Percentiles rank a stretch among this genome's conserved stretches.
These are phyloP conservation scores for Suhomyces tanzawaensis DNA, from an alignment of 805 yeast species.

Conservation along the genomic window DNA sequence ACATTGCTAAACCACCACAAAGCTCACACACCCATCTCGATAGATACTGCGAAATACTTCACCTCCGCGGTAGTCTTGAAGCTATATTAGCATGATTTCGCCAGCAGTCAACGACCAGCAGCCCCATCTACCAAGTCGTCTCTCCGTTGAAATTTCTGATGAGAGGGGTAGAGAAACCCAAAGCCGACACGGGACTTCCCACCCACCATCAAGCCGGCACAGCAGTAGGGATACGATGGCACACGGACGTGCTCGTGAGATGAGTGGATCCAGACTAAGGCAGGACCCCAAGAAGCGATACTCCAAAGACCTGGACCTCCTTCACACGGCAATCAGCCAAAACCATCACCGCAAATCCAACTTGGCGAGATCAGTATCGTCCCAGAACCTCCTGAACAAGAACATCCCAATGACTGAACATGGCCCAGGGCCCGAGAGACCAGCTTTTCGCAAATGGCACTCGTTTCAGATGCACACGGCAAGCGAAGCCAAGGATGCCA, in stretches of 20 bases:
- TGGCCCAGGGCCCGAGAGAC: slow-evolving; percentile 8
- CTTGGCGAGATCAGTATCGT: slow-evolving; percentile 10
- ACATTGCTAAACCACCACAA: no score
- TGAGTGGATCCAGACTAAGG: not conserved
- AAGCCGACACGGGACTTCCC: not conserved
- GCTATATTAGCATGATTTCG: no score
- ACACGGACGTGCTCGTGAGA: not conserved
- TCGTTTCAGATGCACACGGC: slow-evolving; percentile 4
- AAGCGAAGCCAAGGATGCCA: not conserved
- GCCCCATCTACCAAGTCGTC: slow-evolving; percentile 2
- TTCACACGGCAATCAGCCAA: slow-evolving; percentile 13
- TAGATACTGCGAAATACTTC: no score
- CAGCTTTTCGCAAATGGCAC: slow-evolving; percentile 13
- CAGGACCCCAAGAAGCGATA: slow-evolving; percentile 1
- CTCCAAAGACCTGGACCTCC: slow-evolving; percentile 8
- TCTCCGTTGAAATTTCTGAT: not conserved
- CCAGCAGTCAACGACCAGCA: not conserved
- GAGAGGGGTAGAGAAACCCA: not conserved
- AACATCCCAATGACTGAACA: slow-evolving; percentile 11
- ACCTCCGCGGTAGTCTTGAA: no score
- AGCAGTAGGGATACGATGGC: not conserved
- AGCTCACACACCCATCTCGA: no score
- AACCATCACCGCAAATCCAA: slow-evolving; percentile 11
- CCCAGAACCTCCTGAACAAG: slow-evolving; percentile 7
- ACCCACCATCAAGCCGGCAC: not conserved